Evolutionary conservation across 2,329 filamentous ascomycete genomes (phyloP).

Genomic region (Tolypocladium endophyticum): DNA sequence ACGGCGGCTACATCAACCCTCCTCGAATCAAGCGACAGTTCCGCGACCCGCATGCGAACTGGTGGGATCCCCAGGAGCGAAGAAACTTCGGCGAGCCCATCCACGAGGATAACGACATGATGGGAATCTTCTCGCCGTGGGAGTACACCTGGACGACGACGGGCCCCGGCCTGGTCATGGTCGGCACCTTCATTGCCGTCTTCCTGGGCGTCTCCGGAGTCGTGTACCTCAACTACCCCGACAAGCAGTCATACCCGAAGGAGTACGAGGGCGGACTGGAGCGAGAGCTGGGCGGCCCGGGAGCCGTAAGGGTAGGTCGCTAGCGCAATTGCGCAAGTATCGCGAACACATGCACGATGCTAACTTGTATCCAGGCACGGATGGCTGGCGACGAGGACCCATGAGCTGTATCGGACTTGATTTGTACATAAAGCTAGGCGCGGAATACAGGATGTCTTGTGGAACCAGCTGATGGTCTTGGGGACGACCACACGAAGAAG

Average conservation of each 20-base stretch:
- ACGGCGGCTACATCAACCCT: constrained; percentile 76
- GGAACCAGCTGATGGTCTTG: background rate
- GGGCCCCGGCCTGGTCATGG: constrained; percentile 56
- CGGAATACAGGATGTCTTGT: constrained; percentile 1
- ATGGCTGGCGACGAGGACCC: constrained; percentile 44
- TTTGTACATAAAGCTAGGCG: constrained; percentile 22
- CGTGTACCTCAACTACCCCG: constrained; percentile 61
- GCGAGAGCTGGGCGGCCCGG: constrained; percentile 62
- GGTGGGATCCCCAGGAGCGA: constrained; percentile 97
- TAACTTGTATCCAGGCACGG: constrained; percentile 33
- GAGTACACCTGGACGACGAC: constrained; percentile 77
- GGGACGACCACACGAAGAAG: background rate
- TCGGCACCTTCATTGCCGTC: constrained; percentile 54
- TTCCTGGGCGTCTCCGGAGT: constrained; percentile 56
- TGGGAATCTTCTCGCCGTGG: constrained; percentile 81
- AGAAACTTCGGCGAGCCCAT: constrained; percentile 94
- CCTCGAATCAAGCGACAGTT: constrained; percentile 75
- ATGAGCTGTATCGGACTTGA: constrained; percentile 16
- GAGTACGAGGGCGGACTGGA: constrained; percentile 65
- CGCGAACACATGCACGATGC: background rate
- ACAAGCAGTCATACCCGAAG: constrained; percentile 56
- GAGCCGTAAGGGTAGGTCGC: constrained; percentile 52
- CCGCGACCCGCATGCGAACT: constrained; percentile 85
- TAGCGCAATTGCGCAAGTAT: background rate
- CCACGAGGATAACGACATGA: constrained; percentile 90